phyloP scores from a whole-genome alignment of 768 basidiomycete genomes.

The Stropharia rugosoannulata region DNA sequence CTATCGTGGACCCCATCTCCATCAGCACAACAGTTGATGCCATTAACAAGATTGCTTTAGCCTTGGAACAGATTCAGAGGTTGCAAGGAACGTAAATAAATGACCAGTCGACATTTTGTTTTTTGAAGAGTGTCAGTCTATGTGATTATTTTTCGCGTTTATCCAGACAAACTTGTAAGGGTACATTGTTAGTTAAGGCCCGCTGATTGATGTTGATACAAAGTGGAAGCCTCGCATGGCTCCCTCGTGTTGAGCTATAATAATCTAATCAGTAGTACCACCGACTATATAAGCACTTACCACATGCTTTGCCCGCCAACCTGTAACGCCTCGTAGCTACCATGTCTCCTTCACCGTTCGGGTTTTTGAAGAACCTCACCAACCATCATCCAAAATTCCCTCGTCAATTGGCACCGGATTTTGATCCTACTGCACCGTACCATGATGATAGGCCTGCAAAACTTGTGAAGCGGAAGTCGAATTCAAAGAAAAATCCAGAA shows the following conservation, averaged over 20 bases:
- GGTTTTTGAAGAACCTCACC: slow-evolving; percentile 22
- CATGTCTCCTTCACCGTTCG: slow-evolving; percentile 22
- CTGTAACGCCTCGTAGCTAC: background rate
- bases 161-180: no score
- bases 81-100: slow-evolving; percentile 46
- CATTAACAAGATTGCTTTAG: slow-evolving; percentile 62
- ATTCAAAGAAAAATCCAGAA: background rate
- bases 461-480: slow-evolving; percentile 8
- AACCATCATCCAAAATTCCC: slow-evolving; percentile 6
- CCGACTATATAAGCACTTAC: background rate
- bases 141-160: no score
- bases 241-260: slow-evolving; percentile 17
- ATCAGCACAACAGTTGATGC: slow-evolving; percentile 67
- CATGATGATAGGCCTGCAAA: slow-evolving; percentile 5
- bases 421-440: background rate
- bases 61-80: slow-evolving; percentile 58
- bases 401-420: background rate
- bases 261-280: background rate
- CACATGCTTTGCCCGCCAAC: background rate
- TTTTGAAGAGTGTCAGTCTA: background rate
- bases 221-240: slow-evolving; percentile 12
- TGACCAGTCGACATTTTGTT: slow-evolving; percentile 8
- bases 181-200: no score
- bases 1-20: slow-evolving; percentile 41
- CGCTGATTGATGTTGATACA: no score